Evolutionary conservation across 2,329 filamentous ascomycete genomes (phyloP).

Genomic region (Colletotrichum tropicicola): DNA sequence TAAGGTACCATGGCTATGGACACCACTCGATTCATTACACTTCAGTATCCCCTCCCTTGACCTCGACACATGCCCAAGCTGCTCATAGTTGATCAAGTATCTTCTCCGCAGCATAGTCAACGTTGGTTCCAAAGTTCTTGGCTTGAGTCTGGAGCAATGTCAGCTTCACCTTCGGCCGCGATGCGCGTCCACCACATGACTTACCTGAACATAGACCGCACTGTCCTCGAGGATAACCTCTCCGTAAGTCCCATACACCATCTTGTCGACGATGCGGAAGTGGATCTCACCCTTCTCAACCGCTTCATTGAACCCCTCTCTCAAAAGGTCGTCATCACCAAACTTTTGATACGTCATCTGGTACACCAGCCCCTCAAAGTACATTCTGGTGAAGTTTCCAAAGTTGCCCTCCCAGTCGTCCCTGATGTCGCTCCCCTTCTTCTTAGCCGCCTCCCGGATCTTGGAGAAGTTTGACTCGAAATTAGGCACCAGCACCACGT

Average conservation of each 20-base stretch:
- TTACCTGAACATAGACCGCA: slow-evolving; percentile 59
- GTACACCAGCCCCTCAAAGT: slow-evolving; percentile 54
- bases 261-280: slow-evolving; percentile 57
- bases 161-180: too few species aligned
- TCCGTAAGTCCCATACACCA: slow-evolving; percentile 50
- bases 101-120: slow-evolving; percentile 42
- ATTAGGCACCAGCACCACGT: slow-evolving; percentile 56
- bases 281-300: slow-evolving; percentile 51
- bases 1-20: too few species aligned
- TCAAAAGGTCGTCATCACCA: slow-evolving; percentile 56
- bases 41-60: too few species aligned
- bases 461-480: slow-evolving; percentile 54
- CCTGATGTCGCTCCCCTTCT: slow-evolving; percentile 39
- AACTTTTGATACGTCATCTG: slow-evolving; percentile 55
- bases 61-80: neutral
- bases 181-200: neutral
- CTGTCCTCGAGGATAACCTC: slow-evolving; percentile 59
- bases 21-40: neutral
- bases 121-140: slow-evolving; percentile 47
- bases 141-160: slow-evolving; percentile 40
- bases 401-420: slow-evolving; percentile 55
- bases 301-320: slow-evolving; percentile 57
- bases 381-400: slow-evolving; percentile 48
- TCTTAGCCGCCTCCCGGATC: slow-evolving; percentile 44
- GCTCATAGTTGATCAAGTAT: slow-evolving; percentile 46